Evolutionary conservation across 768 basidiomycete genomes (phyloP), one percentile per base, ranked within the genome.

Genomic region (Mycena metata): DNA sequence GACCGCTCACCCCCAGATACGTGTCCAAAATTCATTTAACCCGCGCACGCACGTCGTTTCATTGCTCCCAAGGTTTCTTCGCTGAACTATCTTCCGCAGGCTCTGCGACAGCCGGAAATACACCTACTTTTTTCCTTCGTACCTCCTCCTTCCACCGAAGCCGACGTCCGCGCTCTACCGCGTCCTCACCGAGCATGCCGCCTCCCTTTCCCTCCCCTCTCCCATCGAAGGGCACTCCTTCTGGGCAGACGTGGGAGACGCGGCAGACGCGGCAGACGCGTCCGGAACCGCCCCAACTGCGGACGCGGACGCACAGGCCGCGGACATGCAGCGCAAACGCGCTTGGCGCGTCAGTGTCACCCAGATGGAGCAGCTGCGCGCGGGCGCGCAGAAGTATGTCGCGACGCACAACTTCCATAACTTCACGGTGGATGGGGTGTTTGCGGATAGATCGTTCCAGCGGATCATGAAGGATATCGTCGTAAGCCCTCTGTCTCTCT

Each of bases 381-480:
- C 77, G 16, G 78, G 87, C 2, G 88, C 90, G 6, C 82, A 84
- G 59, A 88, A 84, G 74, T 99, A 90, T 74, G 86, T 92, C 71
- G 96, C 94, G 9, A 94, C 95, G 3, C 96, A 98, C 79, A 99
- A 99, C 78, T 99, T 97, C 79, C 96, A 98, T 79, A 99, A 99
- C 76, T 99, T 96, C 74, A 99, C 98, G 0, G 89, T 98, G 58
- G 93, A 90, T 2, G 89, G 92, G 51, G 94, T 94, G 54, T 96
- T 92, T 79, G 80, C 85, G 7, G 97, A 98, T 77, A 85, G 89
- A 21, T 94, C 92, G 66, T 92, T 91, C 72, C 87, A 91, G 73
- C 85, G 98, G n/a, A 86, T 89, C 77, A 96, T 99, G 91, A 94
- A 95, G 73, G 87, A 84, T 58, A 89, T 99, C 3, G 90, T 95